Evolutionary conservation across 2,329 filamentous ascomycete species (phyloP).

Genomic region (Scorias spongiosa): DNA sequence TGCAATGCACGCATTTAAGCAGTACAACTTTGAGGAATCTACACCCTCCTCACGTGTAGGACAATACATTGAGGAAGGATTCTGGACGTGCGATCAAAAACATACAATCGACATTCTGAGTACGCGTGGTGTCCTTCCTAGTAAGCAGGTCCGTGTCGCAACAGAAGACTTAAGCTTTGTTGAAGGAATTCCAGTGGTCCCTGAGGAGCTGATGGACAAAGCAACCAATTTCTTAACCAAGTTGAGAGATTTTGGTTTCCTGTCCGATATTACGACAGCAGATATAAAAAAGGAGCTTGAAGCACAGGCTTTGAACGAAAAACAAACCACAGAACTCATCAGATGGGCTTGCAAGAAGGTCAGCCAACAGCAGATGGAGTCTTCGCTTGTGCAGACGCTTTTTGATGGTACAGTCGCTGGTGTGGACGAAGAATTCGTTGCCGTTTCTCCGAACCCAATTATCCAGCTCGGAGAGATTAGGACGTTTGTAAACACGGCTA

Average conservation of each 20-base stretch:
- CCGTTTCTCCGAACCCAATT: conserved; percentile 47
- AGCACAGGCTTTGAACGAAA: conserved; percentile 61
- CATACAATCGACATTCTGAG: conserved; percentile 79
- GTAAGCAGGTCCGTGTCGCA: conserved; percentile 63
- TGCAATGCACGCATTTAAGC: conserved; percentile 68
- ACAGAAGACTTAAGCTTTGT: conserved; percentile 62
- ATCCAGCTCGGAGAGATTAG: conserved; percentile 63
- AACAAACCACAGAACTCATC: conserved; percentile 69
- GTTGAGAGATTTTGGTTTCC: conserved; percentile 67
- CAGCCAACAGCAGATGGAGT: conserved; percentile 55
- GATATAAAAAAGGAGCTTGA: conserved; percentile 78
- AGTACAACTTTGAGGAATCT: conserved; percentile 78
- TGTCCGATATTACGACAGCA: conserved; percentile 73
- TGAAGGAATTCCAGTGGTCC: conserved; percentile 73
- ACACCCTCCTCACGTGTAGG: conserved; percentile 76
- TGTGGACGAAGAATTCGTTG: conserved; percentile 35
- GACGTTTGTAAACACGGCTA: conserved; percentile 59
- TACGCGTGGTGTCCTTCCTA: conserved; percentile 73
- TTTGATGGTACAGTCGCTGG: conserved; percentile 69
- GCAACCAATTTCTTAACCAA: conserved; percentile 61
- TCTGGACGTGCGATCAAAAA: conserved; percentile 81
- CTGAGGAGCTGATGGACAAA: conserved; percentile 55
- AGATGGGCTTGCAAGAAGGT: conserved; percentile 68
- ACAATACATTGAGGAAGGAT: conserved; percentile 80
- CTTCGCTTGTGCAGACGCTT: conserved; percentile 49